Conservation (phyloP, 768 basidiomycete species). For the Suillus discolor region DNA sequence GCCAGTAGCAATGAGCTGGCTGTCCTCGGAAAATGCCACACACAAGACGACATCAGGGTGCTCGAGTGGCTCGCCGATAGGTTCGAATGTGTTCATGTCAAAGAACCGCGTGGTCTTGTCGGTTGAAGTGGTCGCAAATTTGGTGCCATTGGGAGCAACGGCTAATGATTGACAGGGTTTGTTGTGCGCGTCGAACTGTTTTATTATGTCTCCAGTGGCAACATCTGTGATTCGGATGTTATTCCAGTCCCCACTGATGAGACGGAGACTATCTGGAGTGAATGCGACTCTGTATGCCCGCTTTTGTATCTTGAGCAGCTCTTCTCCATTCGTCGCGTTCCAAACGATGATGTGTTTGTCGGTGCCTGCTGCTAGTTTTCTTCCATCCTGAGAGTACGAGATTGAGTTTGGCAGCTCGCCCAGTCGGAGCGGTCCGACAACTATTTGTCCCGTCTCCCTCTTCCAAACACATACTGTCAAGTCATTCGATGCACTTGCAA, state of each 20-base stretch:
- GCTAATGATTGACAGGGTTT: neutral
- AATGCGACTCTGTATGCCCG: neutral
- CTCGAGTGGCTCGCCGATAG: neutral
- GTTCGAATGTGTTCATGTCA: neutral
- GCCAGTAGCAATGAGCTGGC: neutral
- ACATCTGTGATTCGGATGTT: no score
- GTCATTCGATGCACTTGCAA: neutral
- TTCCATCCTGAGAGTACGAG: neutral
- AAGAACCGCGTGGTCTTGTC: neutral
- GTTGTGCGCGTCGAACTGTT: no score
- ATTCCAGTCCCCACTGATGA: no score
- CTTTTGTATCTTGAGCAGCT: neutral
- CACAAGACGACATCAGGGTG: neutral
- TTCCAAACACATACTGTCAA: neutral
- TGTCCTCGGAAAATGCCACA: neutral
- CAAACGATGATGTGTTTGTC: constrained; percentile 6
- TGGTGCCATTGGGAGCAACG: neutral
- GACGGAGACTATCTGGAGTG: neutral
- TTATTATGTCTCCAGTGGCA: no score
- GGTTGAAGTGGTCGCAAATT: neutral
- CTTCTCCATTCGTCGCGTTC: neutral
- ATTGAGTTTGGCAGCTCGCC: neutral
- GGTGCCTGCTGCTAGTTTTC: constrained; percentile 8
- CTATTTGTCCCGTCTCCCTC: neutral
- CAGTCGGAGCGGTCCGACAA: neutral